phyloP scores from a whole-genome alignment of 495 filamentous ascomycete species.

The Aspergillus ellipticus region DNA sequence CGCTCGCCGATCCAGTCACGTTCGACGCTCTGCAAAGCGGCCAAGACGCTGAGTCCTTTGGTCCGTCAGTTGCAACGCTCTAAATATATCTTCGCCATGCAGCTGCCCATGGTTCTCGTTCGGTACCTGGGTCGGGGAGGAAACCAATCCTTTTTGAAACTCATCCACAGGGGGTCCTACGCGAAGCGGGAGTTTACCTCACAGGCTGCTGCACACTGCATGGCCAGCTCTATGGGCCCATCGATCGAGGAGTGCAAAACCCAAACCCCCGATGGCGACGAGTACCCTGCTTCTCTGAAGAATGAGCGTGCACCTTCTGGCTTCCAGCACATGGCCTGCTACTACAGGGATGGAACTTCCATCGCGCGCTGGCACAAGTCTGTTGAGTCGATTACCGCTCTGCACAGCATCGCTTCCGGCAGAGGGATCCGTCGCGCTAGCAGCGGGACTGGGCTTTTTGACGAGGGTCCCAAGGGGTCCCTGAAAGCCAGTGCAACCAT shows the following conservation, averaged over 20 bases:
- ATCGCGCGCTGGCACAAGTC: constrained; percentile 44
- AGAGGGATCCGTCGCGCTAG: constrained; percentile 23
- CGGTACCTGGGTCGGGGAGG: constrained; percentile 36
- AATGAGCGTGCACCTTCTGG: constrained; percentile 27
- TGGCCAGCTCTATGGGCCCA: constrained; percentile 43
- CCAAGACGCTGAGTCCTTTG: constrained; percentile 35
- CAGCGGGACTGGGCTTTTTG: constrained; percentile 42
- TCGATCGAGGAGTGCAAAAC: constrained; percentile 31
- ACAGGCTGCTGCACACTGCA: constrained; percentile 35
- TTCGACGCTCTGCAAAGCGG: constrained; percentile 37
- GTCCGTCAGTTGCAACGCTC: constrained; percentile 38
- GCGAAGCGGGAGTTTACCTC: constrained; percentile 23
- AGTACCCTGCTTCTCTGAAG: constrained; percentile 29
- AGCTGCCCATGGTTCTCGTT: constrained; percentile 39
- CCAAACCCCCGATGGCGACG: constrained; percentile 28
- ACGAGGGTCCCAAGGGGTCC: constrained; percentile 40
- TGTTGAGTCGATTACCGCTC: constrained; percentile 39
- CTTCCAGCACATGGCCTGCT: constrained; percentile 41
- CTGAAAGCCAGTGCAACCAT: constrained; percentile 48
- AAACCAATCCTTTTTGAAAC: constrained; percentile 39
- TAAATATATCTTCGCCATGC: constrained; percentile 50
- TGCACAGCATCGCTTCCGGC: constrained; percentile 37
- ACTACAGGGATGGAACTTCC: constrained; percentile 46
- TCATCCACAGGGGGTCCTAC: constrained; percentile 29
- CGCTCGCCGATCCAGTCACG: constrained; percentile 37